These are phyloP conservation scores for Daedaleopsis sinensis DNA, from an alignment of 768 basidiomycete species.

Conservation along the genomic window DNA sequence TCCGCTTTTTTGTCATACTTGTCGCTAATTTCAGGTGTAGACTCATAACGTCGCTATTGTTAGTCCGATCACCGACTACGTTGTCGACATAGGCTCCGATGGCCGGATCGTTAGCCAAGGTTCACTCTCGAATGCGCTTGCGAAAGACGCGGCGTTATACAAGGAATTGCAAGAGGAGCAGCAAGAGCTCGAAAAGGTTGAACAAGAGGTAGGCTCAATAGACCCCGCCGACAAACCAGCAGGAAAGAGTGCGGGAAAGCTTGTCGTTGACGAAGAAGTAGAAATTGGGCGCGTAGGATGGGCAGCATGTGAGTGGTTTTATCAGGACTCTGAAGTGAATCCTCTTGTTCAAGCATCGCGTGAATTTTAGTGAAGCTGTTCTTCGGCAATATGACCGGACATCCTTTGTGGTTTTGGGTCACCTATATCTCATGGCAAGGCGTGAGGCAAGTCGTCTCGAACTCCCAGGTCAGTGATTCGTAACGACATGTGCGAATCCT, in stretches of 20 bases:
- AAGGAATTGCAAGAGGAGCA: conserved; percentile 27
- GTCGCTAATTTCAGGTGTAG: conserved; percentile 19
- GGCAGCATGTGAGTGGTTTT: conserved; percentile 34
- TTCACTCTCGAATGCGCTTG: conserved; percentile 47
- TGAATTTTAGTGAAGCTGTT: conserved; percentile 1
- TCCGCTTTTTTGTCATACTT: conserved; percentile 5
- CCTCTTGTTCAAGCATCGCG: not conserved
- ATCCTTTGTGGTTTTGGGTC: conserved; percentile 2
- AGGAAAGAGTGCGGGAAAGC: conserved; percentile 48
- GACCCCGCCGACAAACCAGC: conserved; percentile 17
- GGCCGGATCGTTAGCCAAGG: conserved; percentile 53
- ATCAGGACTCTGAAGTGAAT: too few species aligned
- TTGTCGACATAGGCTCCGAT: conserved; percentile 53
- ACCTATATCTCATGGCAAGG: conserved; percentile 2
- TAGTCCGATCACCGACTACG: conserved; percentile 51
- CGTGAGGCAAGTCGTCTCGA: not conserved
- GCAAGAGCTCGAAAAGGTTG: conserved; percentile 23
- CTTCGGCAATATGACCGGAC: conserved; percentile 7
- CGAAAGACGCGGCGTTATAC: conserved; percentile 36
- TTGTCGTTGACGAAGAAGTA: conserved; percentile 67
- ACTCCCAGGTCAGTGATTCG: not conserved
- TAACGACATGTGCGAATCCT: too few species aligned
- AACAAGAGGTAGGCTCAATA: conserved; percentile 26
- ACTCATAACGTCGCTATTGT: conserved; percentile 55
- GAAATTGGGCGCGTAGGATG: conserved; percentile 60